Evolutionary conservation across 805 yeast genomes (phyloP).

Genomic region (Kazachstania viticola): DNA sequence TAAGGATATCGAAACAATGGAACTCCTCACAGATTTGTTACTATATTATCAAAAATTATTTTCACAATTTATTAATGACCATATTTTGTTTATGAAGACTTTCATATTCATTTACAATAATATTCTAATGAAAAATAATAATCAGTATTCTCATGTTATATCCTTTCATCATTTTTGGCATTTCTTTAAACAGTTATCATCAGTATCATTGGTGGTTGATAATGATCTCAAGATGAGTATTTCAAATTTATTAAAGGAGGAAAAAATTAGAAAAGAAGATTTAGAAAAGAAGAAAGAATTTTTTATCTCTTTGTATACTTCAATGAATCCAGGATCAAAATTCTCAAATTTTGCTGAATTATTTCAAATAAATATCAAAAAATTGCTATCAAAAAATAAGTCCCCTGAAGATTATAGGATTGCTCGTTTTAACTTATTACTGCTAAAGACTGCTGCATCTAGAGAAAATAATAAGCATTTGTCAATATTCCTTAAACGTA

Average conservation of each 20-base stretch:
- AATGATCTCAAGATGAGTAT: conserved; percentile 18
- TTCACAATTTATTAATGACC: conserved; percentile 29
- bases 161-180: conserved; percentile 26
- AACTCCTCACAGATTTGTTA: conserved; percentile 20
- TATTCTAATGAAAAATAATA: conserved; percentile 14
- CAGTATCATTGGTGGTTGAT: conserved; percentile 21
- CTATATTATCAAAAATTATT: conserved; percentile 23
- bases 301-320: conserved; percentile 6
- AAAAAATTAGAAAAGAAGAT: conserved; percentile 15
- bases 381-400: conserved; percentile 5
- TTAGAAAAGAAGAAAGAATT: conserved; percentile 12
- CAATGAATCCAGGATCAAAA: conserved; percentile 8
- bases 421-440: conserved; percentile 12
- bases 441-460: conserved; percentile 12
- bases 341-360: conserved; percentile 16
- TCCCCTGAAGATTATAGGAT: conserved; percentile 3
- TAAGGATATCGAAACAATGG: conserved; percentile 19
- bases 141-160: conserved; percentile 12
- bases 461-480: conserved; percentile 24
- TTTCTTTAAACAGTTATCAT: conserved; percentile 22
- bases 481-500: conserved; percentile 23
- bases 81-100: conserved; percentile 25
- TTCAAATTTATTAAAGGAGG: conserved; percentile 20
- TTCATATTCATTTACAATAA: conserved; percentile 20
- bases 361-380: conserved; percentile 21